Evolutionary conservation across 169 alveolate species (phyloP).

Genomic region (Eimeria brunetti): DNA sequence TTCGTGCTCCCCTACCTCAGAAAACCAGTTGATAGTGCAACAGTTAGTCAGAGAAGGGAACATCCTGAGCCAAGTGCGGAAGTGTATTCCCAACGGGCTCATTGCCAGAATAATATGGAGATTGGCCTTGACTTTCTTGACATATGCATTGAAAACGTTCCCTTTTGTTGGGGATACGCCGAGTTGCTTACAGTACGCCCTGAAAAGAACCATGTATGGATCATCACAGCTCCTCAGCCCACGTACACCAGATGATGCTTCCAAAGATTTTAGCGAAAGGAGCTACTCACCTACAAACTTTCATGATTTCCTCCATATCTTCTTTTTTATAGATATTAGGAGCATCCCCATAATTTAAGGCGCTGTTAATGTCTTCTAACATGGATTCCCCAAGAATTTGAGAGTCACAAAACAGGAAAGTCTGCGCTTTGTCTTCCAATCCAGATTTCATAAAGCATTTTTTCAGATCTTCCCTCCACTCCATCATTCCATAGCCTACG

Average conservation of each 20-base stretch:
- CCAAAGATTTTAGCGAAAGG: neutral
- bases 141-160: conserved; percentile 94
- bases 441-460: conserved; percentile 94
- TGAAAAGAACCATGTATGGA: neutral
- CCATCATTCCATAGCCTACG: conserved; percentile 88
- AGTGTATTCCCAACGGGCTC: conserved; percentile 97
- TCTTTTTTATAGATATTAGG: conserved; percentile 95
- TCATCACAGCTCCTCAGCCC: neutral
- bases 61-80: conserved; percentile 97
- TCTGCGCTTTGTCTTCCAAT: conserved; percentile 91
- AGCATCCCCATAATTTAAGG: conserved; percentile 96
- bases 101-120: conserved; percentile 96
- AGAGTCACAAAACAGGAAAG: conserved; percentile 96
- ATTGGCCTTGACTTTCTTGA: conserved; percentile 93
- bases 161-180: conserved; percentile 93
- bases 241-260: neutral
- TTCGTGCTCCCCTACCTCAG: conserved; percentile 83
- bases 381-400: conserved; percentile 93
- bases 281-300: conserved; percentile 85
- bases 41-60: conserved; percentile 98
- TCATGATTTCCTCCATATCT: conserved; percentile 93
- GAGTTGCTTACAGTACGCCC: conserved; percentile 87
- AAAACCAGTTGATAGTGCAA: conserved; percentile 98
- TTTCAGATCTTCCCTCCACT: conserved; percentile 96
- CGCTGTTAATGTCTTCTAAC: conserved; percentile 96